A percentile compares a stretch with the other conserved stretches of the same genome.
Evolutionary conservation across 495 filamentous ascomycete species (phyloP).

Genomic region (Penicillium robsamsonii): DNA sequence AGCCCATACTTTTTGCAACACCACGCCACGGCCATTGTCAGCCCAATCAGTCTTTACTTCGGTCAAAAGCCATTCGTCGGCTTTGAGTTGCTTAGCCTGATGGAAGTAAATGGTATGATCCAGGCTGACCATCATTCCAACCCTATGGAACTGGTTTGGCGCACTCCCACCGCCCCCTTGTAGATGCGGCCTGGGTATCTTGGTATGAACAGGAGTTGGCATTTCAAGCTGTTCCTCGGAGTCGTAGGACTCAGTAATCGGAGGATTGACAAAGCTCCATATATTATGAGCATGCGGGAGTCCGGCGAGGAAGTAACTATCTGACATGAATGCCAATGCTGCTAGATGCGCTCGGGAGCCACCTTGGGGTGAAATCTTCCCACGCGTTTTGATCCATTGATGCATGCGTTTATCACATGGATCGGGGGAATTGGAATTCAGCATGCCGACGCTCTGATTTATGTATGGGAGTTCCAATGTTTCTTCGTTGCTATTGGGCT

Average conservation of each 20-base stretch:
- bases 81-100: slow-evolving; percentile 59
- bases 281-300: slow-evolving; percentile 47
- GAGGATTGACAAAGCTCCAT: slow-evolving; percentile 9
- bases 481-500: not conserved
- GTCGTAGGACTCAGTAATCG: slow-evolving; percentile 10
- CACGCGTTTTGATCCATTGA: slow-evolving; percentile 11
- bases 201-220: not conserved
- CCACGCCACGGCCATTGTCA: slow-evolving; percentile 73
- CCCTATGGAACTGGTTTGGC: slow-evolving; percentile 5
- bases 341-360: slow-evolving; percentile 58
- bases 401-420: slow-evolving; percentile 5
- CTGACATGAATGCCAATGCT: slow-evolving; percentile 83
- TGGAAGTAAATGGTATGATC: slow-evolving; percentile 91
- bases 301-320: slow-evolving; percentile 79
- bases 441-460: slow-evolving; percentile 8
- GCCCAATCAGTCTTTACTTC: slow-evolving; percentile 82
- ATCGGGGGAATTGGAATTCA: not conserved
- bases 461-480: not conserved
- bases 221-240: not conserved
- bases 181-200: slow-evolving; percentile 11
- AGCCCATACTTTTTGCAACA: slow-evolving; percentile 73
- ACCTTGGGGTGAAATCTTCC: not conserved
- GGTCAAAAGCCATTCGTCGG: slow-evolving; percentile 82
- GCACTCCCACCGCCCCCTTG: slow-evolving; percentile 1
- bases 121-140: slow-evolving; percentile 86